phyloP scores from a whole-genome alignment of 2,329 filamentous ascomycete genomes.

The Dothidotthia symphoricarpi region DNA sequence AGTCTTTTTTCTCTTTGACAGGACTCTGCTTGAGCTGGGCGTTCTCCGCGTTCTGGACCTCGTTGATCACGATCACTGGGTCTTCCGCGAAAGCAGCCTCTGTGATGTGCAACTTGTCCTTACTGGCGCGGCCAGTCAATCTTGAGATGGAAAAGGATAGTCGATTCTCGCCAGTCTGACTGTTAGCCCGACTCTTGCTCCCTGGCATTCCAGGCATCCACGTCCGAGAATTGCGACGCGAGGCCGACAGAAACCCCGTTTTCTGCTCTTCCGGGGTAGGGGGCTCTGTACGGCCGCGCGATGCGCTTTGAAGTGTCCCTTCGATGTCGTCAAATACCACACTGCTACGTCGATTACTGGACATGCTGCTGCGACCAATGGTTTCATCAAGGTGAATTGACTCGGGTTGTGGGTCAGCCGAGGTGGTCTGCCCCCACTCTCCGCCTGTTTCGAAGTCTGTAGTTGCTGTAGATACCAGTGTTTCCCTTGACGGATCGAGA shows the following conservation, averaged over 20 bases:
- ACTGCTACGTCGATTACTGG: slow-evolving; percentile 43
- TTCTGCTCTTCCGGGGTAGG: slow-evolving; percentile 48
- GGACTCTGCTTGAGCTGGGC: slow-evolving; percentile 12
- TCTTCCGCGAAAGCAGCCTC: slow-evolving; percentile 24
- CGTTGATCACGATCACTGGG: slow-evolving; percentile 30
- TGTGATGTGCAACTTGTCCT: slow-evolving; percentile 39
- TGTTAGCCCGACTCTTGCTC: slow-evolving; percentile 44
- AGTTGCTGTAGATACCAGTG: slow-evolving; percentile 19
- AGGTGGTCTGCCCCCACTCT: slow-evolving; percentile 26
- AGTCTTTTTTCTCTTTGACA: slow-evolving; percentile 25
- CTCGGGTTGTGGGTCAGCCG: slow-evolving; percentile 14
- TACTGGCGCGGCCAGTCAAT: slow-evolving; percentile 44
- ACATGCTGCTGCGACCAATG: slow-evolving; percentile 36
- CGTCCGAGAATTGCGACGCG: slow-evolving; percentile 34
- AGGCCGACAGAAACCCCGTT: slow-evolving; percentile 31
- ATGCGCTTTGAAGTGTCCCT: slow-evolving; percentile 25
- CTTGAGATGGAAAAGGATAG: slow-evolving; percentile 45
- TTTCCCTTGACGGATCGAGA: slow-evolving; percentile 30
- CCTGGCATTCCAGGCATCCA: slow-evolving; percentile 27
- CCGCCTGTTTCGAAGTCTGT: slow-evolving; percentile 20
- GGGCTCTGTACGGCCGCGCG: slow-evolving; percentile 36
- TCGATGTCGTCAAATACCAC: slow-evolving; percentile 43
- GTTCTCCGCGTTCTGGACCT: slow-evolving; percentile 15
- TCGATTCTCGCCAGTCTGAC: slow-evolving; percentile 42
- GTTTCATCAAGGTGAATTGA: slow-evolving; percentile 21